A percentile compares a stretch with the other conserved stretches of the same genome.
Conservation (phyloP, 768 basidiomycete species). For the Amanita rubescens region DNA sequence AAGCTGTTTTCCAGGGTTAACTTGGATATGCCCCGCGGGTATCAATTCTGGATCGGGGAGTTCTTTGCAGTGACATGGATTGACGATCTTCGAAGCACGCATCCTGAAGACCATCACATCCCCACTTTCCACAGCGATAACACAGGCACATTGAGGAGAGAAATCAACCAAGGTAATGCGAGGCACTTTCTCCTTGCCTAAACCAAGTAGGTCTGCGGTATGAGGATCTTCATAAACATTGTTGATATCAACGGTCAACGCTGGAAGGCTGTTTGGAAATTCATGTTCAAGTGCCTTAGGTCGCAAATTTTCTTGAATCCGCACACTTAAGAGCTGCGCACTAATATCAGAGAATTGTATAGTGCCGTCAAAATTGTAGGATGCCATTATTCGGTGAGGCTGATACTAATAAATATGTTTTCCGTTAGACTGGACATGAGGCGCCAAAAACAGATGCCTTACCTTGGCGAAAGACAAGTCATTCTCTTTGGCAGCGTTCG, state of each 20-base stretch:
- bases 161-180: conserved; percentile 39
- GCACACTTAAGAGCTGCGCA: conserved; percentile 47
- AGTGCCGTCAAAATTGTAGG: conserved; percentile 53
- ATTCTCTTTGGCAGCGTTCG: conserved; percentile 40
- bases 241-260: conserved; percentile 54
- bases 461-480: conserved; percentile 54
- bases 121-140: conserved; percentile 45
- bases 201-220: conserved; percentile 17
- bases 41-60: conserved; percentile 42
- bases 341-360: conserved; percentile 74
- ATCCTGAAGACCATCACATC: conserved; percentile 45
- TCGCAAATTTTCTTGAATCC: conserved; percentile 12
- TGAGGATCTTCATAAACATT: conserved; percentile 39
- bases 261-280: conserved; percentile 59
- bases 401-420: conserved; percentile 38
- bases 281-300: conserved; percentile 44
- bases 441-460: conserved; percentile 10
- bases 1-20: conserved; percentile 35
- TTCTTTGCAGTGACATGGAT: conserved; percentile 14
- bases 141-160: conserved; percentile 52
- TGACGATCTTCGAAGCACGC: conserved; percentile 11
- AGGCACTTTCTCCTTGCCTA: not conserved
- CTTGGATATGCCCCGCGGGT: conserved; percentile 41
- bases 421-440: not conserved
- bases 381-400: conserved; percentile 56